Percentiles rank a stretch among this genome's conserved stretches.
These are phyloP conservation scores for Rhipidocladum racemiflorum DNA, from an alignment of 176 grass and related monocot species.

Conservation along the genomic window DNA sequence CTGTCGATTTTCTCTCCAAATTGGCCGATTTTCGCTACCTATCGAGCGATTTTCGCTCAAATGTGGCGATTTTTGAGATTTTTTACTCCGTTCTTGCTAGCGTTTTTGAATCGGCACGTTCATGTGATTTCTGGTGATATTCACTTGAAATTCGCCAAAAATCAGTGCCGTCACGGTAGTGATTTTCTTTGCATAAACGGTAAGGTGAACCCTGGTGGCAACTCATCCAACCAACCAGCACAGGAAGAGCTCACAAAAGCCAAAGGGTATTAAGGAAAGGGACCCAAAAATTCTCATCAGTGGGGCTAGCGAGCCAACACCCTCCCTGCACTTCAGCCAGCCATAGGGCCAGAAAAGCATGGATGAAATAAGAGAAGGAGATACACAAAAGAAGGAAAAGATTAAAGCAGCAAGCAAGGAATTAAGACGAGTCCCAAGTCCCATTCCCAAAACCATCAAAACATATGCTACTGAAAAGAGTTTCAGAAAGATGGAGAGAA, in stretches of 20 bases:
- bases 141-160: no score
- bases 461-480: slow-evolving; percentile 21
- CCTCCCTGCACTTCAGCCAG: slow-evolving; percentile 13
- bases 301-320: slow-evolving; percentile 30
- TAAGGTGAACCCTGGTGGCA: no score
- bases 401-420: slow-evolving; percentile 58
- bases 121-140: no score
- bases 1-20: no score
- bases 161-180: no score
- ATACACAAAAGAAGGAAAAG: slow-evolving; percentile 45
- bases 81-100: no score
- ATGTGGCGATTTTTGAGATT: no score
- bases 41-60: no score
- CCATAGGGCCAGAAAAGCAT: slow-evolving; percentile 39
- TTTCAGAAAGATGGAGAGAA: slow-evolving; percentile 42
- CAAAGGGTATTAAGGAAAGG: slow-evolving; percentile 41
- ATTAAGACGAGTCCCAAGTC: slow-evolving; percentile 41
- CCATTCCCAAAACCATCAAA: slow-evolving; percentile 35
- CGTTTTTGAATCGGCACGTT: no score
- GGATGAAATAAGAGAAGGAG: slow-evolving; percentile 52
- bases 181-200: no score
- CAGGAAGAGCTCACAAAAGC: slow-evolving; percentile 14
- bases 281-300: slow-evolving; percentile 33
- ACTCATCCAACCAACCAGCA: slow-evolving; percentile 39
- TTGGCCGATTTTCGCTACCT: no score